These are phyloP conservation scores for Thozetella sp. DNA, from an alignment of 495 filamentous ascomycete genomes.

Conservation along the genomic window DNA sequence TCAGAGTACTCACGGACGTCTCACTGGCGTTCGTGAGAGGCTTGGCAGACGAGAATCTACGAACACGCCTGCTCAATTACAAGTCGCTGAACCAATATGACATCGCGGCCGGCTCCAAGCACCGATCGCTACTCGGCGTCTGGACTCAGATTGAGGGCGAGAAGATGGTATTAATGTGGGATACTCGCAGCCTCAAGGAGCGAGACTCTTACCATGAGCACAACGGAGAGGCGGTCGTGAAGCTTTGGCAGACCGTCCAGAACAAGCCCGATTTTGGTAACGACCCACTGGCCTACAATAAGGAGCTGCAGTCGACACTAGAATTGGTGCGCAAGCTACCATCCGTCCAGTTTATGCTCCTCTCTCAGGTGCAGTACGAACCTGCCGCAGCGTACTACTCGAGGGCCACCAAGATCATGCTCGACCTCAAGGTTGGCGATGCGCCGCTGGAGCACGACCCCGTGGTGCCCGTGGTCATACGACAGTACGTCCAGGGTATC, in stretches of 20 bases:
- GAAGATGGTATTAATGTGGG: conserved; percentile 41
- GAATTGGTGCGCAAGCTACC: conserved; percentile 46
- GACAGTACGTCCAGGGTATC: conserved; percentile 49
- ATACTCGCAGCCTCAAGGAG: conserved; percentile 33
- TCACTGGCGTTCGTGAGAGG: conserved; percentile 49
- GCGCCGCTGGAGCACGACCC: conserved; percentile 13
- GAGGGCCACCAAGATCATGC: conserved; percentile 35
- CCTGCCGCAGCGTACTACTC: conserved; percentile 39
- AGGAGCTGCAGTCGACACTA: conserved; percentile 37
- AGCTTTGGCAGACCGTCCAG: conserved; percentile 41
- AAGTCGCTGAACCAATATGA: conserved; percentile 32
- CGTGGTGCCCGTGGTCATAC: conserved; percentile 18
- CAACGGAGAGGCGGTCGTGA: conserved; percentile 27
- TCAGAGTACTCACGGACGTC: conserved; percentile 44
- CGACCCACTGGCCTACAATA: conserved; percentile 45
- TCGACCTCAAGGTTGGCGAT: conserved; percentile 28
- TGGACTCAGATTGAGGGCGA: conserved; percentile 54
- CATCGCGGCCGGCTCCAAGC: conserved; percentile 16
- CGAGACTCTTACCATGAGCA: conserved; percentile 29
- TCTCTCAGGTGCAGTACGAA: conserved; percentile 48
- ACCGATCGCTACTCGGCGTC: conserved; percentile 46
- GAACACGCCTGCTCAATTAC: conserved; percentile 33
- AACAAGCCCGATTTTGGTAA: conserved; percentile 25
- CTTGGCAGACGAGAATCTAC: conserved; percentile 40
- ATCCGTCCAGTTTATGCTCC: conserved; percentile 44